Percentiles rank a stretch among this genome's conserved stretches.
Conservation (phyloP, 1,284 basidiomycete genomes). For the Ceratobasidium sp. region DNA sequence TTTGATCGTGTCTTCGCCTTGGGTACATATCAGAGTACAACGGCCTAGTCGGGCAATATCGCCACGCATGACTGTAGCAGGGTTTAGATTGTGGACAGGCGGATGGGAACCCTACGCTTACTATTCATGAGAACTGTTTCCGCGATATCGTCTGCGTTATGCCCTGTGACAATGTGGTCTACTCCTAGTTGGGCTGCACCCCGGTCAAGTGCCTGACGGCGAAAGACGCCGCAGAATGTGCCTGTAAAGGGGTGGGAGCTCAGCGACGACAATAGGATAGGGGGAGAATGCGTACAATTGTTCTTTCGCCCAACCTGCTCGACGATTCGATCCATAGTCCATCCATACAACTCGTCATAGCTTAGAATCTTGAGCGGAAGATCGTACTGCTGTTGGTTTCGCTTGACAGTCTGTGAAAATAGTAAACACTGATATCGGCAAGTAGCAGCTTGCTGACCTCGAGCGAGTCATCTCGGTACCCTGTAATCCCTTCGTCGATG, state of each 20-base stretch:
- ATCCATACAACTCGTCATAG: constrained; percentile 96
- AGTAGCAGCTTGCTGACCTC: constrained; percentile 63
- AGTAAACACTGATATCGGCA: neutral
- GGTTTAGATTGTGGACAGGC: neutral
- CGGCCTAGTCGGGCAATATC: constrained; percentile 93
- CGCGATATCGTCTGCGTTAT: constrained; percentile 99
- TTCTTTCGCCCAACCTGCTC: constrained; percentile 94
- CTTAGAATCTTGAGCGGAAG: constrained; percentile 96
- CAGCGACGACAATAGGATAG: neutral
- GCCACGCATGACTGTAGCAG: constrained; percentile 84
- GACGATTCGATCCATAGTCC: constrained; percentile 99
- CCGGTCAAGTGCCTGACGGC: constrained; percentile 93
- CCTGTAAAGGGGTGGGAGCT: constrained; percentile 47
- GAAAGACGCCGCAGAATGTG: constrained; percentile 98
- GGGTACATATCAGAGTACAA: constrained; percentile 93
- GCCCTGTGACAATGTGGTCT: constrained; percentile 98
- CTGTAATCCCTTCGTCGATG: constrained; percentile 98
- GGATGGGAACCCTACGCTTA: constrained; percentile 53
- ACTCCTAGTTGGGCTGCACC: constrained; percentile 89
- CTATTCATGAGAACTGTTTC: constrained; percentile 99
- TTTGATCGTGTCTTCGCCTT: constrained; percentile 93
- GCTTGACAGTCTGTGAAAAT: constrained; percentile 85
- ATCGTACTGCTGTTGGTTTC: constrained; percentile 94
- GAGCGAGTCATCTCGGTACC: constrained; percentile 96
- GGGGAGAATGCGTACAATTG: constrained; percentile 67